phyloP scores from a whole-genome alignment of 371 early-diverging fungal species.

The Amoeboradix gromovi region DNA sequence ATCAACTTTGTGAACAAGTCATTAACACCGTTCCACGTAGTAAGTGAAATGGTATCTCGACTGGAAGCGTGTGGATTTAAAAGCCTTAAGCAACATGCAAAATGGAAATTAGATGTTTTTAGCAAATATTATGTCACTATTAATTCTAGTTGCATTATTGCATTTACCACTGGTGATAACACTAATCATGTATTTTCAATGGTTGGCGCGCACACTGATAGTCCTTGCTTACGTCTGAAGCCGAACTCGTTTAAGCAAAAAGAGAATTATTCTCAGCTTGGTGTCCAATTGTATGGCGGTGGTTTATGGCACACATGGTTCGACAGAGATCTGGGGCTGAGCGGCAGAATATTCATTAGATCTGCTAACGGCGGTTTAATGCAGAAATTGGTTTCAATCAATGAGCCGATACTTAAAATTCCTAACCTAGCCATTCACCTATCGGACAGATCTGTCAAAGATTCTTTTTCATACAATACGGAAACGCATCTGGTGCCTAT shows the following conservation, averaged over 20 bases:
- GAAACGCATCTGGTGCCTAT: slow-evolving; percentile 73
- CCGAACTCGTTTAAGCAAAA: slow-evolving; percentile 64
- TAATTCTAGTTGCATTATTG: slow-evolving; percentile 31
- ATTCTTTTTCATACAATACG: slow-evolving; percentile 67
- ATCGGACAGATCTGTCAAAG: slow-evolving; percentile 36
- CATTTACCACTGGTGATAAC: slow-evolving; percentile 67
- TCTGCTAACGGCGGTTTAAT: slow-evolving; percentile 15
- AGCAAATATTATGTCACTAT: slow-evolving; percentile 20
- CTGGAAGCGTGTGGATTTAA: slow-evolving; percentile 42
- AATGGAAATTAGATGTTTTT: slow-evolving; percentile 24
- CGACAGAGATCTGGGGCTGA: slow-evolving; percentile 77
- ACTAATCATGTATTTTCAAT: slow-evolving; percentile 58
- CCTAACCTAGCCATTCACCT: slow-evolving; percentile 91
- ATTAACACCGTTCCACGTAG: slow-evolving; percentile 6
- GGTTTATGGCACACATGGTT: slow-evolving; percentile 80
- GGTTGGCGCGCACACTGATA: slow-evolving; percentile 83
- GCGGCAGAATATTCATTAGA: slow-evolving; percentile 67
- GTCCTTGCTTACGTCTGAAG: slow-evolving; percentile 69
- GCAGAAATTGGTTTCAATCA: slow-evolving; percentile 3
- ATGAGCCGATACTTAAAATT: slow-evolving; percentile 53
- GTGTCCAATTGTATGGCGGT: slow-evolving; percentile 14
- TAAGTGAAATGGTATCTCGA: slow-evolving; percentile 28
- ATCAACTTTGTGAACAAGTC: slow-evolving; percentile 1
- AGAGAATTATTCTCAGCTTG: slow-evolving; percentile 55
- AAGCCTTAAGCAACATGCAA: slow-evolving; percentile 50